Evolutionary conservation across 768 basidiomycete genomes (phyloP).

Genomic region (Pulveroboletus ravenelii): DNA sequence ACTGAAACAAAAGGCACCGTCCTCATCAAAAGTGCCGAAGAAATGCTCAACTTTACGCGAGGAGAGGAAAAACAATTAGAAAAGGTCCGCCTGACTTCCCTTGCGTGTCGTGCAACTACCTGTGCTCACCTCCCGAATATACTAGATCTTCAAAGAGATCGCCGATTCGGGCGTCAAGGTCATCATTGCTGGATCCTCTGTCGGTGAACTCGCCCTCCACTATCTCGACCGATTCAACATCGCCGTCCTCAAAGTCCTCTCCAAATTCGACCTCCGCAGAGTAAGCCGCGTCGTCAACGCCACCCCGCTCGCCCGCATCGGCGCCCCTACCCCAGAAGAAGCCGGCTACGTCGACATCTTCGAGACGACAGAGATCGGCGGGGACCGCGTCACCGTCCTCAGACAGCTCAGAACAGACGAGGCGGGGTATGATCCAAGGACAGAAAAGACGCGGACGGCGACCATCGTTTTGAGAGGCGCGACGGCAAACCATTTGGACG

Average conservation of each 20-base stretch:
- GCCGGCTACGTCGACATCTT: constrained; percentile 91
- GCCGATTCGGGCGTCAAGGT: constrained; percentile 93
- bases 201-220: constrained; percentile 95
- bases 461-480: constrained; percentile 96
- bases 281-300: constrained; percentile 94
- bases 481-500: constrained; percentile 90
- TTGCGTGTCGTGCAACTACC: background rate
- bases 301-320: constrained; percentile 92
- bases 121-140: background rate
- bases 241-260: constrained; percentile 93
- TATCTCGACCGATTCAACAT: constrained; percentile 93
- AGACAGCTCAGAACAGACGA: constrained; percentile 74
- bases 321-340: constrained; percentile 95
- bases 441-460: constrained; percentile 81
- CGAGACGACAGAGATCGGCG: constrained; percentile 94
- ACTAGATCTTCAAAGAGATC: constrained; percentile 94
- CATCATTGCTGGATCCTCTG: constrained; percentile 86
- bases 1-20: constrained; percentile 99
- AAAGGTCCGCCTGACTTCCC: constrained; percentile 44
- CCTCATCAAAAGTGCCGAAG: constrained; percentile 88
- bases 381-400: constrained; percentile 95
- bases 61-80: constrained; percentile 97
- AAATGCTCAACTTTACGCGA: constrained; percentile 94
- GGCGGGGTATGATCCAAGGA: constrained; percentile 49
- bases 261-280: constrained; percentile 95